Evolutionary conservation across 768 basidiomycete genomes (phyloP), one percentile per base, ranked within the genome.

Genomic region (Tremella yokohamensis): DNA sequence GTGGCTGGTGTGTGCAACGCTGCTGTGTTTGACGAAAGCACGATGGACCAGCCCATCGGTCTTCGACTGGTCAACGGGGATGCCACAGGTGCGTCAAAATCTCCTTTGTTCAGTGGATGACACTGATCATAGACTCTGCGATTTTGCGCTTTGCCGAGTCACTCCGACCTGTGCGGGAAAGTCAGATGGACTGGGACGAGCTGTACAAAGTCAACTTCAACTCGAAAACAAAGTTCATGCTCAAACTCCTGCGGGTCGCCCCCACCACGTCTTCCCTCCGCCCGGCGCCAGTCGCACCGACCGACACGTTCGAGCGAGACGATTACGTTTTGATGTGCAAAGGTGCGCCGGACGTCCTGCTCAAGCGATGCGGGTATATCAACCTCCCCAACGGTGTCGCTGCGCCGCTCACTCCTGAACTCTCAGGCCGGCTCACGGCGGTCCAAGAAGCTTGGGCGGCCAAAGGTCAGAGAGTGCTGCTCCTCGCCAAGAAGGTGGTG

Each of bases 391-490:
- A 76, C 4, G 81, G 80, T 1, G 74, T 76, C 2, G 49, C 68
- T 0, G 54, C 79, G 9, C 74, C 75, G 0, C 72, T 85, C 20
- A 63, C 61, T 9, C 55, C 60, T 2, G 29, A 34, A 11, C 29
- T 34, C 29, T 4, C 29, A 11, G 56, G 53, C 16, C 40, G 62
- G 9, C 61, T 78, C 16, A 62, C 48, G 4, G 69, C 58, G 8
- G 58, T 75, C 13, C 78, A 78, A 64, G 82, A 82, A 55, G 68
- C 72, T 18, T 83, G 81, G 79, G 82, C 84, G 2, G 66, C 78
- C 11, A 77, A 79, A 54, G 84, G 85, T 1, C 83, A 83, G 64
- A 80, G 85, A n/a, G 84, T 86, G n/a, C 77, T 86, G 12, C 76
- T 84, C 0, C 79, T 85, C 16, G 83, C 84, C 24, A 79, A 81